Conservation (phyloP, 257 asterid species). For the Penstemon eatonii region DNA sequence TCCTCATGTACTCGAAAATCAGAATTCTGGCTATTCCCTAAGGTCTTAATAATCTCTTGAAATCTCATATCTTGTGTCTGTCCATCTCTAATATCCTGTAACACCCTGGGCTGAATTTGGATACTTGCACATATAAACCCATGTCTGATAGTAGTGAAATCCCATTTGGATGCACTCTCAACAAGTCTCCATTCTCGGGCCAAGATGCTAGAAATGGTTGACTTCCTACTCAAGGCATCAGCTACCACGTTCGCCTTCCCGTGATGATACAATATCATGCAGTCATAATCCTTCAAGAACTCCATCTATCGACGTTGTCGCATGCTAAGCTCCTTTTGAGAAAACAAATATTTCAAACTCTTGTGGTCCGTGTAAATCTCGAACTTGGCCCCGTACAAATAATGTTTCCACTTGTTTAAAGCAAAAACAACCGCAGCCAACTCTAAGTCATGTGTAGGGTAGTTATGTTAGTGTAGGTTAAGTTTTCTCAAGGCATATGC, state of each 20-base stretch:
- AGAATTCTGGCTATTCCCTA: no score
- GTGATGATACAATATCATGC: not conserved
- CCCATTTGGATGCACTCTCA: not conserved
- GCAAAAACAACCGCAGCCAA: not conserved
- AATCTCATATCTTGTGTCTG: no score
- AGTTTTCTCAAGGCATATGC: not conserved
- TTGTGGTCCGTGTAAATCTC: not conserved
- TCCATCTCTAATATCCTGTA: no score
- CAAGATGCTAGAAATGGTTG: not conserved
- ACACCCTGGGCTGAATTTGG: no score
- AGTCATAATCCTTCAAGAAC: no score
- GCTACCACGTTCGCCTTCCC: not conserved
- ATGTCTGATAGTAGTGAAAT: no score
- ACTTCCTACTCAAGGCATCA: not conserved
- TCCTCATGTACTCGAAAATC: no score
- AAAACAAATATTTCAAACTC: not conserved
- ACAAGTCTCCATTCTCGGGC: not conserved
- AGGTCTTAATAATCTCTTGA: no score
- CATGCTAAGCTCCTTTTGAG: not conserved
- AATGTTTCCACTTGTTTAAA: not conserved
- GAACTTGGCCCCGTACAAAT: not conserved
- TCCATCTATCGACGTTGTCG: no score
- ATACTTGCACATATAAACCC: no score
- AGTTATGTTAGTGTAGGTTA: not conserved
- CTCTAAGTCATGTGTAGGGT: not conserved